phyloP scores from a whole-genome alignment of 2,329 filamentous ascomycete species.

The Aspergillus pseudoglaucus region DNA sequence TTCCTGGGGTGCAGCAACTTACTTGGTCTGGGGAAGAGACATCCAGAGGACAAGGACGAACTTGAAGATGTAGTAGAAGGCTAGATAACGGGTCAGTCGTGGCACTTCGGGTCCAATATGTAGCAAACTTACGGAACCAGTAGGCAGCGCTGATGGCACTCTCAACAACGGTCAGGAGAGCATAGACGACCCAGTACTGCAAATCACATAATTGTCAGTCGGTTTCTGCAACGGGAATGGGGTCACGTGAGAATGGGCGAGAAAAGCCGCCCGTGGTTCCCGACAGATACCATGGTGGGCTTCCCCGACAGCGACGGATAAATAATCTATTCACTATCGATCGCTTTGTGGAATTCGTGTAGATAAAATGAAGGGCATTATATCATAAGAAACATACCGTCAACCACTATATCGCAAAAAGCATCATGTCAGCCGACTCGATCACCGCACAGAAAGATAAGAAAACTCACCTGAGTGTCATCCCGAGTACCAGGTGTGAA shows the following conservation, averaged over 20 bases:
- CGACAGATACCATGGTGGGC: not conserved
- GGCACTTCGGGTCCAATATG: not conserved
- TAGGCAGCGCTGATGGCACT: conserved; percentile 61
- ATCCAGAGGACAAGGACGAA: conserved; percentile 97
- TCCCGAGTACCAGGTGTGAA: conserved; percentile 56
- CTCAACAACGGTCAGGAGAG: conserved; percentile 60
- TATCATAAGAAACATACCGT: conserved; percentile 38
- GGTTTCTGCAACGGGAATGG: conserved; percentile 1
- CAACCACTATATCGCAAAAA: conserved; percentile 47
- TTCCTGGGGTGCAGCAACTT: conserved; percentile 35
- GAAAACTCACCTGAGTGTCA: conserved; percentile 54
- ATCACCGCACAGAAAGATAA: not conserved
- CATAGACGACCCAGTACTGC: conserved; percentile 63
- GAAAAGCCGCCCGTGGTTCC: not conserved
- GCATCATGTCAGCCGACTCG: conserved; percentile 11
- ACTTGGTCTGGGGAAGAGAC: conserved; percentile 89
- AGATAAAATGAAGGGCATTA: too few species aligned
- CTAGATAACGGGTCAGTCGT: conserved; percentile 20
- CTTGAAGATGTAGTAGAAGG: conserved; percentile 99
- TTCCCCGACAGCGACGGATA: not conserved
- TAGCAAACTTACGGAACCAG: conserved; percentile 54
- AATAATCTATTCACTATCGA: not conserved
- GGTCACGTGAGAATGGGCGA: conserved; percentile 18
- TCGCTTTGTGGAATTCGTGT: too few species aligned
- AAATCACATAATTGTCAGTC: conserved; percentile 8